A percentile compares a stretch with the other conserved stretches of the same genome.
phyloP scores from a whole-genome alignment of 192 early-diverging fungal genomes.

The Coemansia sp. region DNA sequence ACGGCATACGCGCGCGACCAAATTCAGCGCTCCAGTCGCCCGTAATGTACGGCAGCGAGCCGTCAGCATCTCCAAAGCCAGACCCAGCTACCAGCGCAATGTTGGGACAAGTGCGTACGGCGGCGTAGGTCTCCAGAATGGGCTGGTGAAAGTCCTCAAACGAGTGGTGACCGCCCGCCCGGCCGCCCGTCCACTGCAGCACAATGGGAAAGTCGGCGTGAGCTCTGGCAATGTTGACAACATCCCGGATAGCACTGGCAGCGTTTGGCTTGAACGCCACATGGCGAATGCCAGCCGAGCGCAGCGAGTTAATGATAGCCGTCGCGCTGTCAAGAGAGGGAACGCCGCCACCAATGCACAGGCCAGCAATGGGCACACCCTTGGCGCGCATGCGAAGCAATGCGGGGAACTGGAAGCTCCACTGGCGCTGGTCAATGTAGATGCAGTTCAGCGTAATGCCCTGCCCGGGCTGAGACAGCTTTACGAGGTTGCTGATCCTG shows the following conservation, averaged over 20 bases:
- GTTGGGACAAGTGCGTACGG: slow-evolving; percentile 75
- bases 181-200: slow-evolving; percentile 96
- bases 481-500: slow-evolving; percentile 74
- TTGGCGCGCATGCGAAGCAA: slow-evolving; percentile 75
- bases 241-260: slow-evolving; percentile 72
- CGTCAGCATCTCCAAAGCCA: slow-evolving; percentile 85
- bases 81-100: slow-evolving; percentile 86
- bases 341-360: slow-evolving; percentile 90
- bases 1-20: slow-evolving; percentile 90
- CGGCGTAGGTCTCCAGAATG: slow-evolving; percentile 66
- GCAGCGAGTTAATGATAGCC: slow-evolving; percentile 76
- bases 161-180: slow-evolving; percentile 95
- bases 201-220: slow-evolving; percentile 86
- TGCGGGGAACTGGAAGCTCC: slow-evolving; percentile 79
- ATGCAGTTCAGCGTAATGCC: slow-evolving; percentile 91
- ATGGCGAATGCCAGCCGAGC: slow-evolving; percentile 74
- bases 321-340: slow-evolving; percentile 82
- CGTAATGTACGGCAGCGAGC: slow-evolving; percentile 87
- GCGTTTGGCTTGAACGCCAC: slow-evolving; percentile 83
- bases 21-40: slow-evolving; percentile 85
- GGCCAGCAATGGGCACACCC: slow-evolving; percentile 86
- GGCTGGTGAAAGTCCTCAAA: slow-evolving; percentile 95
- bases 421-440: slow-evolving; percentile 86
- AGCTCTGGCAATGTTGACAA: slow-evolving; percentile 83
- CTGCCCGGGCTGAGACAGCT: slow-evolving; percentile 68